Conservation (phyloP, 2,329 filamentous ascomycete species). For the Claviceps sp. region DNA sequence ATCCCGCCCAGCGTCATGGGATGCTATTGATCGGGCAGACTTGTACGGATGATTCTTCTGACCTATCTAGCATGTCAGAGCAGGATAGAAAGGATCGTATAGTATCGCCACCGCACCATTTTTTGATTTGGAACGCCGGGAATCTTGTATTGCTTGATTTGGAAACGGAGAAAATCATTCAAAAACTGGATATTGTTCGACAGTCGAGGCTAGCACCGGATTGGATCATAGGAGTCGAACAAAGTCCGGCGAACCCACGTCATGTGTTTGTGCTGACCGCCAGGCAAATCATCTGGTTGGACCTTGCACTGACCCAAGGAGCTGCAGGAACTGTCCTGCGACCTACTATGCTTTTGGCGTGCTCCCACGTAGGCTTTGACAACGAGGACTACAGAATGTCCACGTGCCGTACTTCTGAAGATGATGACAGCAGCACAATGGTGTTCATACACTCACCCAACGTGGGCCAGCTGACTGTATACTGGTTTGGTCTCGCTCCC, state of each 20-base stretch:
- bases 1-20: slow-evolving; percentile 25
- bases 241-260: slow-evolving; percentile 30
- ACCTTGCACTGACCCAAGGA: slow-evolving; percentile 17
- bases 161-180: slow-evolving; percentile 17
- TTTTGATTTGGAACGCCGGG: slow-evolving; percentile 25
- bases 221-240: slow-evolving; percentile 41
- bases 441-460: slow-evolving; percentile 22
- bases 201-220: slow-evolving; percentile 17
- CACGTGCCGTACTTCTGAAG: slow-evolving; percentile 13
- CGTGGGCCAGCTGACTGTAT: slow-evolving; percentile 19
- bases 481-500: slow-evolving; percentile 19
- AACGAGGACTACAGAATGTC: slow-evolving; percentile 17
- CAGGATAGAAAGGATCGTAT: slow-evolving; percentile 1
- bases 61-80: slow-evolving; percentile 6
- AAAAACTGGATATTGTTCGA: slow-evolving; percentile 15
- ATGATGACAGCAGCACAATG: slow-evolving; percentile 13
- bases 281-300: slow-evolving; percentile 34
- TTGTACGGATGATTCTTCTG: slow-evolving; percentile 11
- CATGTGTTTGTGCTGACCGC: slow-evolving; percentile 49
- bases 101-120: slow-evolving; percentile 8
- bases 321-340: slow-evolving; percentile 4
- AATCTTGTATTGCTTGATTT: slow-evolving; percentile 24
- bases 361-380: slow-evolving; percentile 16
- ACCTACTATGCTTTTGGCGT: slow-evolving; percentile 15
- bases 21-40: slow-evolving; percentile 27